These are phyloP conservation scores for Cryptococcus sp. DNA, from an alignment of 1,284 basidiomycete genomes.

Conservation along the genomic window DNA sequence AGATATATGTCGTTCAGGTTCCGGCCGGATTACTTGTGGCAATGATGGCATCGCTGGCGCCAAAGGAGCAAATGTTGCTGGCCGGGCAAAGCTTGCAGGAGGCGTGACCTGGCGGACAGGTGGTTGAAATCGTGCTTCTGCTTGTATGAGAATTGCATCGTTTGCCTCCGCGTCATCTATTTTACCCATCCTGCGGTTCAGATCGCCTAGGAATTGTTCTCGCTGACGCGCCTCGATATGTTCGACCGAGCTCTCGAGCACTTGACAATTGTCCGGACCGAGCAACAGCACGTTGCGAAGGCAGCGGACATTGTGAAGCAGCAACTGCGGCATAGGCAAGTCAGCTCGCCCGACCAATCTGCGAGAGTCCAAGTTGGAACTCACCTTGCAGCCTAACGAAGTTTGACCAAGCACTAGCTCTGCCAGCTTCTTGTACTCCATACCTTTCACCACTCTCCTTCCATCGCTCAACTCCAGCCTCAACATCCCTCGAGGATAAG, in stretches of 20 bases:
- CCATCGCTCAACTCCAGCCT: slow-evolving; percentile 47
- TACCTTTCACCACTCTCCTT: slow-evolving; percentile 36
- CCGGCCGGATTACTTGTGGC: background rate
- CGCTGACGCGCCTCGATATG: slow-evolving; percentile 42
- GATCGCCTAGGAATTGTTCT: slow-evolving; percentile 31
- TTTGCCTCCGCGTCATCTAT: slow-evolving; percentile 11
- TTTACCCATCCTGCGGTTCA: slow-evolving; percentile 28
- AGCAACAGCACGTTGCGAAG: slow-evolving; percentile 38
- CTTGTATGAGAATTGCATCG: no score
- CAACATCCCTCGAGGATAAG: slow-evolving; percentile 50
- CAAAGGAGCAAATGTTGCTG: background rate
- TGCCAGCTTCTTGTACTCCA: slow-evolving; percentile 45
- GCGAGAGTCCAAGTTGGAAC: slow-evolving; percentile 4
- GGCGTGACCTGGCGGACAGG: background rate
- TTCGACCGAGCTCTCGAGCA: slow-evolving; percentile 42
- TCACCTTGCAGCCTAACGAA: slow-evolving; percentile 46
- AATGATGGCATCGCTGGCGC: background rate
- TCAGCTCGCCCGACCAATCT: background rate
- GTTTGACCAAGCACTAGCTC: slow-evolving; percentile 46
- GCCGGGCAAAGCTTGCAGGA: background rate
- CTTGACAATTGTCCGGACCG: slow-evolving; percentile 36
- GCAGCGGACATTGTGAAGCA: slow-evolving; percentile 36
- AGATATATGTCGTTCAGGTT: background rate
- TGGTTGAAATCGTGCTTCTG: background rate
- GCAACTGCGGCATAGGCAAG: slow-evolving; percentile 19